Evolutionary conservation across 768 basidiomycete species (phyloP).

Genomic region (Amanita muscaria): DNA sequence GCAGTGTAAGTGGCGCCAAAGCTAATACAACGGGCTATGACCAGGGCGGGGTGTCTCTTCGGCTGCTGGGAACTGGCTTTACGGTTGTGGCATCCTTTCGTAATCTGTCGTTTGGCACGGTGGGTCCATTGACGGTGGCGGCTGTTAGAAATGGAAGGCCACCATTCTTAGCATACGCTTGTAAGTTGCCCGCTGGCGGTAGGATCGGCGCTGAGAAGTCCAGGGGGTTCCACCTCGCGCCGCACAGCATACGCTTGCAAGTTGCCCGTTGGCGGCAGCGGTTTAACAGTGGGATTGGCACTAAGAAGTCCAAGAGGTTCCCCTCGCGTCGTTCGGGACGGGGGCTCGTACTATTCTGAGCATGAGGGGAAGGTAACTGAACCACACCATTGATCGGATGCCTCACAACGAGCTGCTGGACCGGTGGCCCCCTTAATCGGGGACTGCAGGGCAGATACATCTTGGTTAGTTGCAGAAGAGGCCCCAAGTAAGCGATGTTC

Average conservation of each 20-base stretch:
- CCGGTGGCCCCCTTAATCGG: neutral
- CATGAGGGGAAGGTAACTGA: neutral
- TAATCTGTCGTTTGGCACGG: neutral
- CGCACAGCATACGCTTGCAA: neutral
- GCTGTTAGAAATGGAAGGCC: neutral
- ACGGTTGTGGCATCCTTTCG: neutral
- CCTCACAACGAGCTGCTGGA: neutral
- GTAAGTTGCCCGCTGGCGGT: neutral
- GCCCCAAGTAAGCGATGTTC: too few relatives aligned
- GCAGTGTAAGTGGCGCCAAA: neutral
- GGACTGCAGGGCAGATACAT: too few relatives aligned
- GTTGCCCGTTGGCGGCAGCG: neutral
- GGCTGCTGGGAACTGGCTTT: neutral
- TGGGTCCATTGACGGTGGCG: conserved; percentile 1
- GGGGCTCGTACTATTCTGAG: neutral
- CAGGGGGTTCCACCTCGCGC: neutral
- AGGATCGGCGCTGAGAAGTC: neutral
- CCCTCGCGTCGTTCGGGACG: too few relatives aligned
- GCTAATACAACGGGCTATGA: neutral
- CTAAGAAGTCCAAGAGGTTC: neutral
- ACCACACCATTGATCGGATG: too few relatives aligned
- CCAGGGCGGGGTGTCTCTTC: neutral
- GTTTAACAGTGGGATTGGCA: neutral
- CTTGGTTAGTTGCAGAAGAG: neutral
- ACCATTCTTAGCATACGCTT: neutral